Conservation (phyloP, 2,329 filamentous ascomycete genomes). For the Aspergillus sp. region DNA sequence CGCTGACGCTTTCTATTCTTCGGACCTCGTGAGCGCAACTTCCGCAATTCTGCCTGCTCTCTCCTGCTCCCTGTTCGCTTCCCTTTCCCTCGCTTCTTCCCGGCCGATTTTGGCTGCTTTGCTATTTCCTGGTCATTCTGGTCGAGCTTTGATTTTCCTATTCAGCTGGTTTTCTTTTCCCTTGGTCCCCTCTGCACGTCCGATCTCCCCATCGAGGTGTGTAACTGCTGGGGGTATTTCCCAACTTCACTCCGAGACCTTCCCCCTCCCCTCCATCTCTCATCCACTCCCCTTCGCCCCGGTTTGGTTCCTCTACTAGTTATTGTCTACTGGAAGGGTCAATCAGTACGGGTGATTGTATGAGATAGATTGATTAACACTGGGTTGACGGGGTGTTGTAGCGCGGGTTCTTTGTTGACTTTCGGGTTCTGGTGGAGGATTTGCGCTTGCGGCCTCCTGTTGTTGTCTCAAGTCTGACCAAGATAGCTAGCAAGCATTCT, state of each 20-base stretch:
- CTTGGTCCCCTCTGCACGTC: slow-evolving; percentile 8
- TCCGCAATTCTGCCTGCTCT: slow-evolving; percentile 18
- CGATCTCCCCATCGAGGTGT: neutral
- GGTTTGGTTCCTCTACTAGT: slow-evolving; percentile 19
- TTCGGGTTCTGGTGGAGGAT: slow-evolving; percentile 29
- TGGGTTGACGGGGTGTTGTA: slow-evolving; percentile 24
- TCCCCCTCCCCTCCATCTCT: neutral
- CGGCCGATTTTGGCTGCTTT: neutral
- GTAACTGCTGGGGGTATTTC: slow-evolving; percentile 6
- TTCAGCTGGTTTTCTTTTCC: neutral
- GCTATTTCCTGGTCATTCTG: neutral
- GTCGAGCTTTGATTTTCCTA: neutral
- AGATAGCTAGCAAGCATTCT: slow-evolving; percentile 51
- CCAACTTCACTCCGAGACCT: neutral
- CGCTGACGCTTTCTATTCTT: slow-evolving; percentile 4
- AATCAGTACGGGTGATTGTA: slow-evolving; percentile 21
- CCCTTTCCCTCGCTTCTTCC: slow-evolving; percentile 11
- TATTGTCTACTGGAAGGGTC: slow-evolving; percentile 22
- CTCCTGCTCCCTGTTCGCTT: slow-evolving; percentile 19
- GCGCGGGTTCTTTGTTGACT: slow-evolving; percentile 26
- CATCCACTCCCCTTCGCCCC: slow-evolving; percentile 11
- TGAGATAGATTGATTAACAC: slow-evolving; percentile 28
- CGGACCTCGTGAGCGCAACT: neutral
- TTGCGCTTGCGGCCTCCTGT: slow-evolving; percentile 36
- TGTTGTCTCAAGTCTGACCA: slow-evolving; percentile 42